These are phyloP conservation scores for Capsicum pubescens DNA, from an alignment of 257 asterid species.

Conservation along the genomic window DNA sequence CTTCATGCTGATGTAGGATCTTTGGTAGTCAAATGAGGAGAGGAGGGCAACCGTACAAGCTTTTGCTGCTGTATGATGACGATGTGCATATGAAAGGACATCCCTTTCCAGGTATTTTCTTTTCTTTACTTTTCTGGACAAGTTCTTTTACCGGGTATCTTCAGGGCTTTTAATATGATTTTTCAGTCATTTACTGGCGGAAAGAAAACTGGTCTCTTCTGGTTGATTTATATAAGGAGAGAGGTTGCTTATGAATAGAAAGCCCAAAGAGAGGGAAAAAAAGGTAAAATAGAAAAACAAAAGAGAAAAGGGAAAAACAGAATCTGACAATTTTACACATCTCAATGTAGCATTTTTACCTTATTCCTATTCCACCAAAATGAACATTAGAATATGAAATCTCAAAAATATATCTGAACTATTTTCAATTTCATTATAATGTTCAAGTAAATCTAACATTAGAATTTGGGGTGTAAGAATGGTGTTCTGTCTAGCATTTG, in stretches of 20 bases:
- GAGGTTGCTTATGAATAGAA: not conserved
- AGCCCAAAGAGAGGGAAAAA: not conserved
- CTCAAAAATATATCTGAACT: not conserved
- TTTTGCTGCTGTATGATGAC: not conserved
- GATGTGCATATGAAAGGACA: slow-evolving; percentile 14
- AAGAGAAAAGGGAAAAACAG: no score
- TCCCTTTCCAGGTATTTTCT: not conserved
- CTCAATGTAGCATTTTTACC: not conserved
- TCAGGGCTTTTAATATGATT: slow-evolving; percentile 9
- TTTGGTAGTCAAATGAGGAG: not conserved
- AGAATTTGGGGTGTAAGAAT: not conserved
- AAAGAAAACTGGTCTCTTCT: not conserved
- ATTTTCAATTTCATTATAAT: not conserved
- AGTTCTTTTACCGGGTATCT: not conserved
- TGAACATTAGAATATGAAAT: not conserved
- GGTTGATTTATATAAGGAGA: not conserved
- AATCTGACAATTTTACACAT: not conserved
- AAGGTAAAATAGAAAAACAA: not conserved
- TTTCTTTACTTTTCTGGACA: not conserved
- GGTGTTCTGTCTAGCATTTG: not conserved
- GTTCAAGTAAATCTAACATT: not conserved
- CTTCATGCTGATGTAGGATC: slow-evolving; percentile 1
- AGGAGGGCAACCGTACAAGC: not conserved
- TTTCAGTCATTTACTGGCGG: slow-evolving; percentile 12
- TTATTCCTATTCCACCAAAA: not conserved